Base-by-base conservation (phyloP, 768 basidiomycete genomes). In the Tremella fuciformis region DNA sequence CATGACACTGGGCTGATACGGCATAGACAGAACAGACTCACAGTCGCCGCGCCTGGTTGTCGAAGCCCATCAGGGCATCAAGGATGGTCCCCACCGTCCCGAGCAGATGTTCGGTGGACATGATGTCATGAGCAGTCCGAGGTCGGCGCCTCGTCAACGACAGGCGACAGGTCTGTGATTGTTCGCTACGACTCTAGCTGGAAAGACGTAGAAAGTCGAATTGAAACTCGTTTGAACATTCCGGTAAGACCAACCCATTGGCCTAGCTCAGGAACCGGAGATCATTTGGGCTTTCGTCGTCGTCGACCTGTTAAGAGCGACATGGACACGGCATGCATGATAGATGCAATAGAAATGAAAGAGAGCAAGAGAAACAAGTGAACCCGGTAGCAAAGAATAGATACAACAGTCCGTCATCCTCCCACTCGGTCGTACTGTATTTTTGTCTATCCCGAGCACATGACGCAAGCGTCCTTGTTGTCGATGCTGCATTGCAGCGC, bases 401-500 rank as follows among this genome's bases (percentile, higher is more conserved):
- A 50, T 50, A 50, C 48, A 50, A 15, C 48, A 15, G 42, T 22
- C 22, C 21, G 15, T 50, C 48, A 21, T 21, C 22, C 24, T 18
- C 29, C 34, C 46, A 18, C 21, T 41, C 39, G 29, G 29, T 34
- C 29, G 29, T 26, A 2, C 22, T n/a, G 22, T 25, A 25, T 29
- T 51, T 40, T 4, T 1, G n/a, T 46, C 55, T 64, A 74, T 65
- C 73, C 73, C 22, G 73, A 74, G 57, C 73, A 74, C 73, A 74
- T 74, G 55, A 74, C 40, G 59, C 73, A 74, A 51, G 70, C 70
- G 26, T 76, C 75, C 65, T 75, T 76, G 69, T 76, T 76, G 44
- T 76, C 75, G 50, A 76, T 76, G 24, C 66, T 69, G 60, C 76
- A 77, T 58, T 77, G 76, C 51, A 77, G 58, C 40, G 76, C 76